Conservation (phyloP, 2,329 filamentous ascomycete species). For the Fusarium guadeloupense region DNA sequence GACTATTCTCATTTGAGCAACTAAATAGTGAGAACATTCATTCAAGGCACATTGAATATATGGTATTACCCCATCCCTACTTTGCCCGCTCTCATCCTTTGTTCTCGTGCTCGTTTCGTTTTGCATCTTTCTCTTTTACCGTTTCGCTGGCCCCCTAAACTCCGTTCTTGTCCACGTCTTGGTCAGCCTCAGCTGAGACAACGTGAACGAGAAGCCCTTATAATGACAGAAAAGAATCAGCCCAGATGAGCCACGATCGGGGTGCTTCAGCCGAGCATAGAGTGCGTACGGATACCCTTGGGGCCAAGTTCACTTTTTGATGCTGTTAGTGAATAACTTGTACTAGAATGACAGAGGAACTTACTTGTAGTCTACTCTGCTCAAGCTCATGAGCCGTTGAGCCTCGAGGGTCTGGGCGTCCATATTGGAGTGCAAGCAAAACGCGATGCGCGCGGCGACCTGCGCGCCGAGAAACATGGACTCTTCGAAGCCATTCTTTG, state of each 20-base stretch:
- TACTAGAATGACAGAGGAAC: constrained; percentile 38
- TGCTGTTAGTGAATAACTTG: constrained; percentile 21
- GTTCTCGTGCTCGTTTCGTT: constrained; percentile 3
- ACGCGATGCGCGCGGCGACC: constrained; percentile 75
- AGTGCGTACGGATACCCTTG: constrained; percentile 63
- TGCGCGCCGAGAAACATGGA: constrained; percentile 87
- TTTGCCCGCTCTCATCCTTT: background rate
- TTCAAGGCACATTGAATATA: constrained; percentile 35
- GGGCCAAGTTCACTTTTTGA: constrained; percentile 62
- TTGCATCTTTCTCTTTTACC: constrained; percentile 29
- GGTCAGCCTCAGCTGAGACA: constrained; percentile 8
- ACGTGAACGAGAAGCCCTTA: constrained; percentile 12
- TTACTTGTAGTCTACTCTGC: constrained; percentile 69
- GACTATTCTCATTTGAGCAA: constrained; percentile 3
- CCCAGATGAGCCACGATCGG: background rate
- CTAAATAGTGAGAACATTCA: constrained; percentile 17
- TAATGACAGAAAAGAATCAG: constrained; percentile 28
- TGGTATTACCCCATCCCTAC: constrained; percentile 35
- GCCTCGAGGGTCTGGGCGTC: constrained; percentile 62
- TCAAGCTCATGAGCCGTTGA: constrained; percentile 66
- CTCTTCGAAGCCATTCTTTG: constrained; percentile 81
- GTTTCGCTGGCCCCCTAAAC: constrained; percentile 35
- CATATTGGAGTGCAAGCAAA: constrained; percentile 65
- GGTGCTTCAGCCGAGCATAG: constrained; percentile 57
- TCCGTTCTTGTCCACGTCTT: constrained; percentile 27